Evolutionary conservation across 176 grass and related monocot genomes (phyloP).

Genomic region (Paspalum vaginatum): DNA sequence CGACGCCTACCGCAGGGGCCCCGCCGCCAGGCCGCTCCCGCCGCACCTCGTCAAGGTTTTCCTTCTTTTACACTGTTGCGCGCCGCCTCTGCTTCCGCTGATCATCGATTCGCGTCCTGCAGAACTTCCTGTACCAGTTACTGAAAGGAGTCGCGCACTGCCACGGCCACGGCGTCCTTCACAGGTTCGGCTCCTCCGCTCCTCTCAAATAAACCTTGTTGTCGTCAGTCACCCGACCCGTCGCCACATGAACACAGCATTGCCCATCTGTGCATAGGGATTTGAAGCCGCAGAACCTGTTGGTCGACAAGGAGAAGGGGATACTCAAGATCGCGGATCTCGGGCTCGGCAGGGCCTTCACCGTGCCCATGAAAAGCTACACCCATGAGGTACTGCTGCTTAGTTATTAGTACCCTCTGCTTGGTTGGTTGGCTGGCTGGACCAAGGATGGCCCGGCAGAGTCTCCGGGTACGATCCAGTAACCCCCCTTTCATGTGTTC

Average conservation of each 20-base stretch:
- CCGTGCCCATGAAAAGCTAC: conserved; percentile 92
- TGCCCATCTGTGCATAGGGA: conserved; percentile 54
- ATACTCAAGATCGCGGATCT: conserved; percentile 96
- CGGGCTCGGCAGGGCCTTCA: conserved; percentile 82
- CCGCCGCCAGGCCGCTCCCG: conserved; percentile 57
- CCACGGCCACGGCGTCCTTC: conserved; percentile 92
- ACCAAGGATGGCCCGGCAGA: background rate
- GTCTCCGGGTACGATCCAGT: background rate
- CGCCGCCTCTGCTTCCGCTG: too few relatives aligned
- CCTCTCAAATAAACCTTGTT: too few relatives aligned
- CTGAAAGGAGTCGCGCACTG: conserved; percentile 95
- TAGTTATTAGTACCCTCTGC: too few relatives aligned
- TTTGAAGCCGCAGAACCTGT: conserved; percentile 92
- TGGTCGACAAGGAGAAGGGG: conserved; percentile 97
- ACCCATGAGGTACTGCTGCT: conserved; percentile 78
- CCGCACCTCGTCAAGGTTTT: conserved; percentile 68
- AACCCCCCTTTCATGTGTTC: background rate
- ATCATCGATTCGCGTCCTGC: too few relatives aligned
- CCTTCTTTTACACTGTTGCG: too few relatives aligned
- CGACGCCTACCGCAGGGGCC: conserved; percentile 58
- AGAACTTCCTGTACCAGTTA: conserved; percentile 87
- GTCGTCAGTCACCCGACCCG: too few relatives aligned
- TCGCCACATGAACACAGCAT: too few relatives aligned
- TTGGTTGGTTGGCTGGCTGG: too few relatives aligned
- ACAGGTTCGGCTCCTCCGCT: conserved; percentile 66